These are phyloP conservation scores for Aegilops longissima DNA, from an alignment of 176 grass and related monocot species.

Conservation along the genomic window DNA sequence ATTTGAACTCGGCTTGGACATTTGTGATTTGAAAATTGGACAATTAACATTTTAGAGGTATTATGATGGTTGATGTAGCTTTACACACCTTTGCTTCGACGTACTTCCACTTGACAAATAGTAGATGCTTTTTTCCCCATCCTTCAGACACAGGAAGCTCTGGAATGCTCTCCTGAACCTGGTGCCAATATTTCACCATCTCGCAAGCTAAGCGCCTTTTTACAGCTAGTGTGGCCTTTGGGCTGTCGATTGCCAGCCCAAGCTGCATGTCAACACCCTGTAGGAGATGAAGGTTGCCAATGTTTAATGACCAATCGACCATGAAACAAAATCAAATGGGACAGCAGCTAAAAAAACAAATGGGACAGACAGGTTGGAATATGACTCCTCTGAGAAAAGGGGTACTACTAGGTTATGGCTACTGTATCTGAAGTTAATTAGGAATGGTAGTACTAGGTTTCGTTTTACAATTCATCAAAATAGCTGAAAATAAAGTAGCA, in stretches of 20 bases:
- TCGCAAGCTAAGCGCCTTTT: slow-evolving; percentile 96
- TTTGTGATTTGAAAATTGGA: slow-evolving; percentile 9
- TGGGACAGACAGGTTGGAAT: not conserved
- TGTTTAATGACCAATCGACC: not conserved
- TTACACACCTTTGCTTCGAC: slow-evolving; percentile 83
- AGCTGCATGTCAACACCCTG: slow-evolving; percentile 95
- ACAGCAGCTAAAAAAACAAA: not conserved
- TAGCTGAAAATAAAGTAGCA: not conserved
- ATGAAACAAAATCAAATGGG: not conserved
- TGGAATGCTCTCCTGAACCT: slow-evolving; percentile 79
- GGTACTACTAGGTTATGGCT: not conserved
- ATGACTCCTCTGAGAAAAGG: no score
- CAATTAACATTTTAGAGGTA: not conserved
- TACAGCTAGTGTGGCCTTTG: slow-evolving; percentile 93
- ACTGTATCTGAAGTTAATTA: not conserved
- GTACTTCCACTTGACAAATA: slow-evolving; percentile 95
- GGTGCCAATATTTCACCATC: slow-evolving; percentile 96
- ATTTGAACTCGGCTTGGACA: not conserved
- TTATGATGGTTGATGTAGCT: not conserved
- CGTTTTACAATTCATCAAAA: not conserved
- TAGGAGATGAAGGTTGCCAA: not conserved
- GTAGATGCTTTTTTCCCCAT: slow-evolving; percentile 82
- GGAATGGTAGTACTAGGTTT: slow-evolving; percentile 13
- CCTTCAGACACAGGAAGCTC: slow-evolving; percentile 60
- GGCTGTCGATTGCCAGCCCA: slow-evolving; percentile 92